A percentile compares a stretch with the other conserved stretches of the same genome.
phyloP scores from a whole-genome alignment of 257 asterid species.

The Solanum sejunctum region DNA sequence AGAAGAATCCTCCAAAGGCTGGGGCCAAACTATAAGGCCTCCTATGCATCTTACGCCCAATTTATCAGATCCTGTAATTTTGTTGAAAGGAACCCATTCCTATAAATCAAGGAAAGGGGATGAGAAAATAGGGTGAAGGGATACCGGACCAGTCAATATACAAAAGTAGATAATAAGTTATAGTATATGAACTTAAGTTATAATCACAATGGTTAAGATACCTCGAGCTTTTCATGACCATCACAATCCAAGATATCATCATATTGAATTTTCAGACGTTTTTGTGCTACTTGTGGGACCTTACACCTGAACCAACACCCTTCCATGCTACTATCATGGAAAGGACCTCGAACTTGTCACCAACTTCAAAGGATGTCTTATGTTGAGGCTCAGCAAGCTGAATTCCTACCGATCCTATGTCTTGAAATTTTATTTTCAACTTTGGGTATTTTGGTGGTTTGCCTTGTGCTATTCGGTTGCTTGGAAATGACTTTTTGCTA shows the following conservation, averaged over 20 bases:
- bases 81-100: not conserved
- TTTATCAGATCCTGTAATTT: not conserved
- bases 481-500: not conserved
- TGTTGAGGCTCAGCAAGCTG: not conserved
- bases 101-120: conserved; percentile 1
- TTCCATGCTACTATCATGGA: conserved; percentile 38
- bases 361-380: not conserved
- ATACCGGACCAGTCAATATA: not conserved
- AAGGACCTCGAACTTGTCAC: not conserved
- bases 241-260: not conserved
- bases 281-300: conserved; percentile 18
- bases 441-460: conserved; percentile 2
- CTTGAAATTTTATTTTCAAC: not conserved
- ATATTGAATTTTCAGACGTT: conserved; percentile 29
- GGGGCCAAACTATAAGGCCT: not conserved
- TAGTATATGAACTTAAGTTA: not conserved
- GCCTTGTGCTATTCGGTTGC: not conserved
- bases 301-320: conserved; percentile 34
- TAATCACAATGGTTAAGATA: not conserved
- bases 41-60: not conserved
- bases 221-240: not conserved
- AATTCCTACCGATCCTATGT: not conserved
- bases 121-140: not conserved
- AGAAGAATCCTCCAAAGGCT: not conserved
- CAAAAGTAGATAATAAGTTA: not conserved